Conservation (phyloP, 441 rosid species). For the Populus trichocarpa region DNA sequence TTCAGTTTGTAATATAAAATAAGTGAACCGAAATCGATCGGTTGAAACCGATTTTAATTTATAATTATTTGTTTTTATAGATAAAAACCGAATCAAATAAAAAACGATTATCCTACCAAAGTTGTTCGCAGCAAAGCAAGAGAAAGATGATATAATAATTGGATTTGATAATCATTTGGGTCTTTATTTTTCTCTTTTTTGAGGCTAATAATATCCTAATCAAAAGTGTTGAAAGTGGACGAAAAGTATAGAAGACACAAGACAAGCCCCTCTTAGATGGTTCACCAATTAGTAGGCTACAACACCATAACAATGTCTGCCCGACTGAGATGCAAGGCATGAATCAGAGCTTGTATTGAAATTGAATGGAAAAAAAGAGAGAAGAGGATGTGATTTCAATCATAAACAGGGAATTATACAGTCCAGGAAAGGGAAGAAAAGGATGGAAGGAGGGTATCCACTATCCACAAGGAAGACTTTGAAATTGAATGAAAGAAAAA, state of each 20-base stretch:
- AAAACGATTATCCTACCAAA: too few species aligned
- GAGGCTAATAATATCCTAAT: constrained; percentile 9
- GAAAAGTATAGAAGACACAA: background rate
- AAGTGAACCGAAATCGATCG: rapidly evolving
- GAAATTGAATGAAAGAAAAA: background rate
- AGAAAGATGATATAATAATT: constrained; percentile 5
- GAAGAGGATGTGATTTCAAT: too few species aligned
- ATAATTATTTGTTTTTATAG: too few species aligned
- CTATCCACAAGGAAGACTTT: background rate
- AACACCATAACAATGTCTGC: too few species aligned
- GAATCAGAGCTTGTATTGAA: background rate
- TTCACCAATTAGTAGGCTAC: constrained; percentile 8
- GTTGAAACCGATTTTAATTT: rapidly evolving
- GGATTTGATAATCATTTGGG: background rate
- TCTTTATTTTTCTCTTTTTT: background rate
- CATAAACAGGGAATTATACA: background rate
- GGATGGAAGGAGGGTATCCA: too few species aligned
- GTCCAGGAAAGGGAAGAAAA: background rate
- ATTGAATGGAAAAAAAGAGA: too few species aligned
- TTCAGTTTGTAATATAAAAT: too few species aligned
- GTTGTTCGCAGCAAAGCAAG: background rate
- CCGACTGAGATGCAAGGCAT: background rate
- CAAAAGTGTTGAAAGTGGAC: background rate
- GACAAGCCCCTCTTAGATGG: background rate
- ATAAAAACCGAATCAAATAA: too few species aligned